A percentile compares a stretch with the other conserved stretches of the same genome.
Evolutionary conservation across 768 basidiomycete genomes (phyloP).

Genomic region (Mrakia gelida): DNA sequence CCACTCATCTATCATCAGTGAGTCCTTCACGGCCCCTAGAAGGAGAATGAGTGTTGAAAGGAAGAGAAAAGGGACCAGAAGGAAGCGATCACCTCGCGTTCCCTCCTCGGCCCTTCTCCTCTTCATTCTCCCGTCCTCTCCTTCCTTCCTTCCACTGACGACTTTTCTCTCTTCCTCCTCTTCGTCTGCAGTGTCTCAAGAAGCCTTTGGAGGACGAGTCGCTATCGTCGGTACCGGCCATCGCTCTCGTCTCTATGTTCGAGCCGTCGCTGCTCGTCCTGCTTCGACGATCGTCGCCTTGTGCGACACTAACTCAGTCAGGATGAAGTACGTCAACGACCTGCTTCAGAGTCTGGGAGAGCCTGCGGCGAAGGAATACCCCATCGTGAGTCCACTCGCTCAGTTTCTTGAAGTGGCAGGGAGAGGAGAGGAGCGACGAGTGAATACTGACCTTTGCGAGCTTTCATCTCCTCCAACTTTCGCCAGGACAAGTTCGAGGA

Average conservation of each 20-base stretch:
- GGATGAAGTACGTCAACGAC: constrained; percentile 51
- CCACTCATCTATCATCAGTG: too few relatives aligned
- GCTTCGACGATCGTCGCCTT: constrained; percentile 49
- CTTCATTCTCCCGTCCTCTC: too few relatives aligned
- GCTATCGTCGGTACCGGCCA: constrained; percentile 50
- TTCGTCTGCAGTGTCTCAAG: background rate
- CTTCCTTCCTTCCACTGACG: background rate
- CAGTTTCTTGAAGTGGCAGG: too few relatives aligned
- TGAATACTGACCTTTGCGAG: constrained; percentile 32
- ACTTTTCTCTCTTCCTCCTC: background rate
- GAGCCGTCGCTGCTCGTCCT: constrained; percentile 51
- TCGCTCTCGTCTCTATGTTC: constrained; percentile 51
- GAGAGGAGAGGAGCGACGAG: too few relatives aligned
- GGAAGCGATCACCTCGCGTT: too few relatives aligned
- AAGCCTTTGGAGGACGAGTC: constrained; percentile 41
- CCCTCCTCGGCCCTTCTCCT: too few relatives aligned
- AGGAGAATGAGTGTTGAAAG: too few relatives aligned
- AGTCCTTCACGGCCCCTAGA: too few relatives aligned
- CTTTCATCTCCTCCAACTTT: background rate
- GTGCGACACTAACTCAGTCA: constrained; percentile 52
- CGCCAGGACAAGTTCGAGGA: constrained; percentile 46
- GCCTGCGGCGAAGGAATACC: constrained; percentile 37
- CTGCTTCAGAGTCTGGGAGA: constrained; percentile 48
- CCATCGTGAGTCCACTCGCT: too few relatives aligned
- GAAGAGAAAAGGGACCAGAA: too few relatives aligned